phyloP scores from a whole-genome alignment of 495 filamentous ascomycete genomes.

The Poronia punctata region DNA sequence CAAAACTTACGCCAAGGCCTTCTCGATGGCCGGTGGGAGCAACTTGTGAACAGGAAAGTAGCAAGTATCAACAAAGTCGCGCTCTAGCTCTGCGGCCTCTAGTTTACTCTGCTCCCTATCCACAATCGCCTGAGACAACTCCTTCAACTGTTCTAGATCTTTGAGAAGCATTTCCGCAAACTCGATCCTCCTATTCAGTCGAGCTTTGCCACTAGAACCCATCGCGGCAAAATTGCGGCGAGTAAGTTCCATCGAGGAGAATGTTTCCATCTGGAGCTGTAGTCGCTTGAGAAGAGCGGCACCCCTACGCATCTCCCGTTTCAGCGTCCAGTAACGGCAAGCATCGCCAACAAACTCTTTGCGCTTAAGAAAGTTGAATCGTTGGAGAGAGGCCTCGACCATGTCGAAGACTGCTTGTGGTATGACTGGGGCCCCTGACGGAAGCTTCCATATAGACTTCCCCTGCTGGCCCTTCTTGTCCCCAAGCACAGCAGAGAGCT shows the following conservation, averaged over 20 bases:
- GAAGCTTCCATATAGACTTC: constrained; percentile 83
- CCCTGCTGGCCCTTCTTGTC: constrained; percentile 59
- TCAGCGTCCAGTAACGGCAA: constrained; percentile 96
- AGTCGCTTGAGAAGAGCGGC: constrained; percentile 87
- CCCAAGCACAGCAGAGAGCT: constrained; percentile 52
- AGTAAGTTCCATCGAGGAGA: constrained; percentile 93
- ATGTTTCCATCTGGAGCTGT: constrained; percentile 89
- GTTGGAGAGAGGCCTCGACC: constrained; percentile 68
- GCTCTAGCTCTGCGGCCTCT: constrained; percentile 65
- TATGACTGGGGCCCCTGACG: constrained; percentile 91
- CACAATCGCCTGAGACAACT: constrained; percentile 60
- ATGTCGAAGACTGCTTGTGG: constrained; percentile 75
- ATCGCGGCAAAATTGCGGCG: constrained; percentile 86
- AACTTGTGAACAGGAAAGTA: constrained; percentile 83
- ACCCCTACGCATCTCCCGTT: constrained; percentile 84
- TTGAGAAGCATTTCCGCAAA: constrained; percentile 70
- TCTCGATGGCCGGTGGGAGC: constrained; percentile 73
- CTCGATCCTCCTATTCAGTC: constrained; percentile 75
- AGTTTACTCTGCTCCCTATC: constrained; percentile 68
- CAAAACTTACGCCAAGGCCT: constrained; percentile 56
- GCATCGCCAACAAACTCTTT: constrained; percentile 89
- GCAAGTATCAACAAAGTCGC: constrained; percentile 70
- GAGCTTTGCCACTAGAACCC: constrained; percentile 73
- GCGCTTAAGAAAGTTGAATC: constrained; percentile 74
- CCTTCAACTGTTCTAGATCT: constrained; percentile 67